Percentiles rank a stretch among this genome's conserved stretches.
Conservation (phyloP, 352 stramenopile species). For the Phytophthora palmivora region DNA sequence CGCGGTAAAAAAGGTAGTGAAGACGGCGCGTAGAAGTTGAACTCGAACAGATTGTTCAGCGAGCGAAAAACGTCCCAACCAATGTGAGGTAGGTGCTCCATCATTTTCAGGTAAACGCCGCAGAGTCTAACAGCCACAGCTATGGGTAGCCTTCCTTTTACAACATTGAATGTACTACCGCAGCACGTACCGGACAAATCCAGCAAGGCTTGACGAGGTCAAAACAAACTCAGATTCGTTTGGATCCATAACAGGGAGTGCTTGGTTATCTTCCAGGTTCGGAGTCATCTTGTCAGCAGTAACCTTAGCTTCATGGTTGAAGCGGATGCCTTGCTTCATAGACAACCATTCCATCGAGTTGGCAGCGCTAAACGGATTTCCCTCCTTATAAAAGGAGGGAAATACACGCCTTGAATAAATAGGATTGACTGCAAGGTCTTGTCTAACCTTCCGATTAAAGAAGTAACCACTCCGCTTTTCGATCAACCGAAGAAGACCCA, state of each 20-base stretch:
- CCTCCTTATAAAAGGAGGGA: conserved; percentile 59
- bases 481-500: conserved; percentile 64
- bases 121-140: conserved; percentile 56
- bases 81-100: conserved; percentile 81
- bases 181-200: conserved; percentile 67
- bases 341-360: conserved; percentile 68
- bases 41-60: conserved; percentile 84
- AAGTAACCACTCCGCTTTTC: conserved; percentile 82
- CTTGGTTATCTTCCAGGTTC: conserved; percentile 24
- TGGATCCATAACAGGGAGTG: conserved; percentile 36
- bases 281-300: conserved; percentile 13
- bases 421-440: conserved; percentile 49
- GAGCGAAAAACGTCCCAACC: conserved; percentile 72
- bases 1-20: conserved; percentile 66
- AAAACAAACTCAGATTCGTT: conserved; percentile 70
- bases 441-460: conserved; percentile 58
- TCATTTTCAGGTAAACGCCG: conserved; percentile 89
- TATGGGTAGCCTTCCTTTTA: background rate
- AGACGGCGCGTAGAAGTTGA: conserved; percentile 80
- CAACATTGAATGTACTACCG: background rate
- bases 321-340: conserved; percentile 63
- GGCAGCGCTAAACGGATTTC: conserved; percentile 67
- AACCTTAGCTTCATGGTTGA: conserved; percentile 42
- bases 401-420: conserved; percentile 81
- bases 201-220: conserved; percentile 73